A percentile compares a stretch with the other conserved stretches of the same genome.
These are phyloP conservation scores for Candida awuae DNA, from an alignment of 805 yeast genomes.

Conservation along the genomic window DNA sequence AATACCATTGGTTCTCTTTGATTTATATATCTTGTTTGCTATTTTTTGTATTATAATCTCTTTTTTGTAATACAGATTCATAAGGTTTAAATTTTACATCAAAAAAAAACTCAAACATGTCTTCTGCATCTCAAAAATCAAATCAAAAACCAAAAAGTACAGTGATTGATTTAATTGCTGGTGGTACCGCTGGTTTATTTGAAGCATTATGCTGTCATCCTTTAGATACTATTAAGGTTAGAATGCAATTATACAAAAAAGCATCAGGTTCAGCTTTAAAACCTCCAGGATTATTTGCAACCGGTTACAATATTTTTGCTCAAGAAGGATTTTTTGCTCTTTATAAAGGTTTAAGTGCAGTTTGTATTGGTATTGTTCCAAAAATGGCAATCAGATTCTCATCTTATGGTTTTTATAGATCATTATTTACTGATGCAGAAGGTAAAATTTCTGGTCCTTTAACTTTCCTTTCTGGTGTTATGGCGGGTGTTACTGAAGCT, in stretches of 20 bases:
- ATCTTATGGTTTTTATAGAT: conserved; percentile 83
- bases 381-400: conserved; percentile 97
- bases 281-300: conserved; percentile 78
- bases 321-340: conserved; percentile 80
- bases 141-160: conserved; percentile 29
- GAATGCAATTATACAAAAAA: conserved; percentile 86
- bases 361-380: conserved; percentile 93
- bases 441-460: conserved; percentile 63
- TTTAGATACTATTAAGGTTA: conserved; percentile 92
- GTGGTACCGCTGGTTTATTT: conserved; percentile 94
- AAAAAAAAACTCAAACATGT: conserved; percentile 2
- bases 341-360: conserved; percentile 96
- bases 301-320: conserved; percentile 70
- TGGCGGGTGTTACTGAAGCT: conserved; percentile 96
- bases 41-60: neutral
- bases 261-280: conserved; percentile 41
- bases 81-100: neutral
- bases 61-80: neutral
- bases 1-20: no score
- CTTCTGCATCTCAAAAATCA: conserved; percentile 16
- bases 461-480: conserved; percentile 87
- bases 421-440: conserved; percentile 53
- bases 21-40: neutral
- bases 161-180: conserved; percentile 71
- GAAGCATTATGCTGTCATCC: conserved; percentile 99